Evolutionary conservation across 208 protist genomes (phyloP).

Genomic region (Crithidia sp.): DNA sequence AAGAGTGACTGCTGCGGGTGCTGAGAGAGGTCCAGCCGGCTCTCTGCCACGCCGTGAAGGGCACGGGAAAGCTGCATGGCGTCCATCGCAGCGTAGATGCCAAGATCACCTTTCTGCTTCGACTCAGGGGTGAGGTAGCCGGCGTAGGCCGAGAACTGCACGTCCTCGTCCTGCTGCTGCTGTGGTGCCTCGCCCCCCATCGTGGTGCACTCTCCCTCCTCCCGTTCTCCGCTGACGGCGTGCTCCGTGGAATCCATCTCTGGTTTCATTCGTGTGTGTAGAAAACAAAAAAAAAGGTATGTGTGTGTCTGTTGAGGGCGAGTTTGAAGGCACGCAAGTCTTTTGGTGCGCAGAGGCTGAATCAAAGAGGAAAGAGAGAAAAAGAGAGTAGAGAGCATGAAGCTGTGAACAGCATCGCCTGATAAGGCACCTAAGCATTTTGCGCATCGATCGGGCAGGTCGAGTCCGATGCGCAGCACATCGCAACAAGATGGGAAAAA

Average conservation of each 20-base stretch:
- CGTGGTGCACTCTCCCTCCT: neutral
- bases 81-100: constrained; percentile 76
- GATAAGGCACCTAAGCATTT: too few relatives aligned
- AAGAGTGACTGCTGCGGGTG: constrained; percentile 23
- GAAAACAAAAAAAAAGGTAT: constrained; percentile 11
- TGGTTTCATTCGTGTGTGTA: neutral
- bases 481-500: too few relatives aligned
- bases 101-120: constrained; percentile 75
- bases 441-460: too few relatives aligned
- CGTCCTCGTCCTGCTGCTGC: constrained; percentile 1
- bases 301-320: neutral
- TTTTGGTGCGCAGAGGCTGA: too few relatives aligned
- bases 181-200: neutral
- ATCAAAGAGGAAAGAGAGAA: neutral
- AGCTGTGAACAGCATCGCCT: neutral
- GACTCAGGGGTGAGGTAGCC: constrained; percentile 42
- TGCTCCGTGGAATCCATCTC: neutral
- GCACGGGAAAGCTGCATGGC: constrained; percentile 65
- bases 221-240: too few relatives aligned
- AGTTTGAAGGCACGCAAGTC: too few relatives aligned
- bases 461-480: too few relatives aligned
- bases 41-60: constrained; percentile 68
- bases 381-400: neutral
- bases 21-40: constrained; percentile 32
- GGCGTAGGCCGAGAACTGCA: constrained; percentile 1